These are phyloP conservation scores for Globisporangium camurandrum DNA, from an alignment of 352 stramenopile species.

Conservation along the genomic window DNA sequence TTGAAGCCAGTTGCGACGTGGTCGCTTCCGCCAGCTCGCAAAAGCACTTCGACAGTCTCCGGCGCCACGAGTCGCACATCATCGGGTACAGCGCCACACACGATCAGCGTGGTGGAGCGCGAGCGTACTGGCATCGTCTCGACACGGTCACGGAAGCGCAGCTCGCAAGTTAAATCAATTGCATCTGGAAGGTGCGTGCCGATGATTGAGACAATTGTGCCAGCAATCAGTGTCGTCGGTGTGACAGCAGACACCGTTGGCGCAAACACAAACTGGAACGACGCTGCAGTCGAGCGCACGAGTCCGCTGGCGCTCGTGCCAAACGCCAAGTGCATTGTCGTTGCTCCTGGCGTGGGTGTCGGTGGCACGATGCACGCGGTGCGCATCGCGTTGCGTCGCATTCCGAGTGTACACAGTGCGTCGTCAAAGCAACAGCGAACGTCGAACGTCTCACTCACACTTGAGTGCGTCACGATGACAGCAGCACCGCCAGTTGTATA, in stretches of 20 bases:
- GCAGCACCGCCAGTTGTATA: constrained; percentile 11
- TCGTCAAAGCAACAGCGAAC: constrained; percentile 27
- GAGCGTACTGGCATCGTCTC: constrained; percentile 12
- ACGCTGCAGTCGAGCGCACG: constrained; percentile 26
- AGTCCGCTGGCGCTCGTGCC: constrained; percentile 6
- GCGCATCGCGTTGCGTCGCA: constrained; percentile 9
- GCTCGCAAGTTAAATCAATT: constrained; percentile 16
- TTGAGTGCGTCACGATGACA: constrained; percentile 13
- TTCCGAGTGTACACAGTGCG: constrained; percentile 13
- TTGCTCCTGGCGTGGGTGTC: constrained; percentile 6
- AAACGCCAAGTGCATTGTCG: constrained; percentile 15
- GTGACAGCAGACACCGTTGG: constrained; percentile 18
- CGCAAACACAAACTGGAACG: constrained; percentile 17
- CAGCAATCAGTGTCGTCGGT: constrained; percentile 12
- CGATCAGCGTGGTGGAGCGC: constrained; percentile 16
- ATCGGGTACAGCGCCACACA: constrained; percentile 9
- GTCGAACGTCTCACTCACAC: constrained; percentile 3
- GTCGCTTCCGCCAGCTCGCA: constrained; percentile 15
- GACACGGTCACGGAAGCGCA: constrained; percentile 12
- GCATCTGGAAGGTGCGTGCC: constrained; percentile 18
- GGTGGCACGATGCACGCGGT: constrained; percentile 18
- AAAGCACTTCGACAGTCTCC: constrained; percentile 14
- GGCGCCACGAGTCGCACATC: neutral
- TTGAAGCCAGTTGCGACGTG: constrained; percentile 26
- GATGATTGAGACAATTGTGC: constrained; percentile 16